Percentiles rank a stretch among this genome's conserved stretches.
Evolutionary conservation across 768 basidiomycete genomes (phyloP).

Genomic region (Leccinum obscurum): DNA sequence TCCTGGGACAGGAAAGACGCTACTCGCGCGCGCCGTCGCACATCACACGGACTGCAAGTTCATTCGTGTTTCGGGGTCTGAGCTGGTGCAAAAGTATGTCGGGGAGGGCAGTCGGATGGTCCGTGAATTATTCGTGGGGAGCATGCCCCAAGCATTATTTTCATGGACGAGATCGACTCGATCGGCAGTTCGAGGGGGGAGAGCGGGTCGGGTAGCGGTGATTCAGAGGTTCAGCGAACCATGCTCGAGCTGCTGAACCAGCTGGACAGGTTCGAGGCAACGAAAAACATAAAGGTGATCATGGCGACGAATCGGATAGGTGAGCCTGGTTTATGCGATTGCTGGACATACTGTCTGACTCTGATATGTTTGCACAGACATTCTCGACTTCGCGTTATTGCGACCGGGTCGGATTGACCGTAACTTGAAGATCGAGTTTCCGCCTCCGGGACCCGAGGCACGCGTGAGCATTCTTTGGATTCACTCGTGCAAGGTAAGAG

Average conservation of each 20-base stretch:
- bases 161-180: conserved; percentile 99
- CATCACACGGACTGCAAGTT: conserved; percentile 98
- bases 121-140: conserved; percentile 95
- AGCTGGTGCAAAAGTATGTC: background rate
- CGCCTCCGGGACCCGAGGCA: conserved; percentile 93
- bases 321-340: conserved; percentile 18
- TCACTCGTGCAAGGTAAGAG: conserved; percentile 61
- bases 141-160: conserved; percentile 97
- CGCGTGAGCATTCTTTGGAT: conserved; percentile 73
- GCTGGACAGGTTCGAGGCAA: background rate
- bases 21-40: conserved; percentile 69
- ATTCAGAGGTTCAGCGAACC: conserved; percentile 62
- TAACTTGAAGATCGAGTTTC: conserved; percentile 7
- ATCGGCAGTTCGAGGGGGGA: conserved; percentile 94
- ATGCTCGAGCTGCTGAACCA: background rate
- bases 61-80: conserved; percentile 10
- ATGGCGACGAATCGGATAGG: conserved; percentile 68
- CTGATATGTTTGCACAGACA: conserved; percentile 53
- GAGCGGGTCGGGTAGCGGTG: conserved; percentile 72
- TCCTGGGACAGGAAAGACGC: background rate
- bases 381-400: conserved; percentile 89
- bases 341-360: conserved; percentile 11
- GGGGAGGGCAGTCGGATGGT: conserved; percentile 73
- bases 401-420: conserved; percentile 91
- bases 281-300: background rate